These are phyloP conservation scores for Mucor lusitanicus DNA, from an alignment of 371 early-diverging fungal species.

Conservation along the genomic window DNA sequence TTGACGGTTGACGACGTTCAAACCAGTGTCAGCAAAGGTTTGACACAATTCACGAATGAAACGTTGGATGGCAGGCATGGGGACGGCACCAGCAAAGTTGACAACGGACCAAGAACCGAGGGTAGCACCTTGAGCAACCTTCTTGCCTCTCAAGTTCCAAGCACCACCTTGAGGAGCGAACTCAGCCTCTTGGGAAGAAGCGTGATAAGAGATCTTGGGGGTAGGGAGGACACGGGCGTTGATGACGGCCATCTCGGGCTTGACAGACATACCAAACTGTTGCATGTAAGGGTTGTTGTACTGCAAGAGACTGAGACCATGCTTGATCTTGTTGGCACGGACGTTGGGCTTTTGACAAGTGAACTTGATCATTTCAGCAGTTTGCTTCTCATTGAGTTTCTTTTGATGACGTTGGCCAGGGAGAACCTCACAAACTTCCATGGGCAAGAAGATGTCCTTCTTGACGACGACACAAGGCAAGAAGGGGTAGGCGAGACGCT, in stretches of 20 bases:
- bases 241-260: conserved; percentile 56
- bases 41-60: conserved; percentile 63
- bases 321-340: conserved; percentile 65
- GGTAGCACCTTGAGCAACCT: conserved; percentile 73
- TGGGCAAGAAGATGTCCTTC: conserved; percentile 70
- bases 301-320: conserved; percentile 52
- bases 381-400: conserved; percentile 86
- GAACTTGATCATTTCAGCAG: conserved; percentile 94
- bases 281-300: conserved; percentile 63
- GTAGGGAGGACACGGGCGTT: conserved; percentile 78
- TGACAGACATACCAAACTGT: conserved; percentile 73
- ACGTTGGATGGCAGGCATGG: conserved; percentile 39
- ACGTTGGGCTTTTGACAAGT: conserved; percentile 83
- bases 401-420: conserved; percentile 81
- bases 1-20: conserved; percentile 53
- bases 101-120: conserved; percentile 88
- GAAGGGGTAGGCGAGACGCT: conserved; percentile 70
- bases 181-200: conserved; percentile 54
- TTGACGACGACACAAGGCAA: conserved; percentile 88
- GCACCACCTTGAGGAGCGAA: conserved; percentile 80
- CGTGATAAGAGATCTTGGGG: conserved; percentile 78
- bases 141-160: conserved; percentile 93
- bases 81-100: conserved; percentile 49
- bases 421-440: conserved; percentile 91
- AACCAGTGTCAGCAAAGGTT: conserved; percentile 67